These are phyloP conservation scores for Trichosporon inkin DNA, from an alignment of 1,284 basidiomycete species.

Conservation along the genomic window DNA sequence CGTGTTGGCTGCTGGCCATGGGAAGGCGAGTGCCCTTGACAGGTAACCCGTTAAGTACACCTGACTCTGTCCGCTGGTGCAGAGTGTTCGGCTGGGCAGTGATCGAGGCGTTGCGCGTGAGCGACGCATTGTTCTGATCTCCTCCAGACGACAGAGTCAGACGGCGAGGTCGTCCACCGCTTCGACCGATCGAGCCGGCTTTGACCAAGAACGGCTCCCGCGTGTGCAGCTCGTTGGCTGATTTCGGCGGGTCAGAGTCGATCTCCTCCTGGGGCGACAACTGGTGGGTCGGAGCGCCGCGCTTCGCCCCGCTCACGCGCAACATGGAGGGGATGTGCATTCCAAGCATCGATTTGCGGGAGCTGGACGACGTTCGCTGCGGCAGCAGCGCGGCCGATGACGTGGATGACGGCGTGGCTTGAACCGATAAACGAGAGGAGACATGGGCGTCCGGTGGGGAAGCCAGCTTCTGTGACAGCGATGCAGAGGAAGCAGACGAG, in stretches of 20 bases:
- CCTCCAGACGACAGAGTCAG: constrained; percentile 73
- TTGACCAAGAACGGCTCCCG: constrained; percentile 53
- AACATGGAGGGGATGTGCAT: constrained; percentile 74
- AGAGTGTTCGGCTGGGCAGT: constrained; percentile 12
- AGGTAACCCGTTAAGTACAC: constrained; percentile 9
- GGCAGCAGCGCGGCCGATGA: constrained; percentile 9
- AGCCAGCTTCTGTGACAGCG: constrained; percentile 23
- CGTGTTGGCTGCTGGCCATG: constrained; percentile 74
- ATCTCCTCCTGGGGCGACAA: constrained; percentile 18
- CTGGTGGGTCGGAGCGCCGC: constrained; percentile 15
- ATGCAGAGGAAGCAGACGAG: constrained; percentile 73
- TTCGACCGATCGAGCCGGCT: constrained; percentile 11
- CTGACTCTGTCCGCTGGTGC: constrained; percentile 5
- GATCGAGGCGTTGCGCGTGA: constrained; percentile 34
- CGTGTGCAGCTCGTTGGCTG: constrained; percentile 15
- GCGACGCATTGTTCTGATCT: constrained; percentile 45
- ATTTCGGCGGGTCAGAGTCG: constrained; percentile 11
- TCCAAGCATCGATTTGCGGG: constrained; percentile 48
- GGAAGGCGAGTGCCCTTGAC: constrained; percentile 58
- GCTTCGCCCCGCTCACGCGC: constrained; percentile 71
- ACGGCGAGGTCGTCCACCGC: constrained; percentile 10
- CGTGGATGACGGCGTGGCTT: constrained; percentile 12
- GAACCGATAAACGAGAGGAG: constrained; percentile 17
- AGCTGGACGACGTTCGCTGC: constrained; percentile 25
- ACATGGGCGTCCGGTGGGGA: constrained; percentile 15